Base-by-base conservation (phyloP, 108 stramenopile species). In the Pseudonitzschia multiseries region DNA sequence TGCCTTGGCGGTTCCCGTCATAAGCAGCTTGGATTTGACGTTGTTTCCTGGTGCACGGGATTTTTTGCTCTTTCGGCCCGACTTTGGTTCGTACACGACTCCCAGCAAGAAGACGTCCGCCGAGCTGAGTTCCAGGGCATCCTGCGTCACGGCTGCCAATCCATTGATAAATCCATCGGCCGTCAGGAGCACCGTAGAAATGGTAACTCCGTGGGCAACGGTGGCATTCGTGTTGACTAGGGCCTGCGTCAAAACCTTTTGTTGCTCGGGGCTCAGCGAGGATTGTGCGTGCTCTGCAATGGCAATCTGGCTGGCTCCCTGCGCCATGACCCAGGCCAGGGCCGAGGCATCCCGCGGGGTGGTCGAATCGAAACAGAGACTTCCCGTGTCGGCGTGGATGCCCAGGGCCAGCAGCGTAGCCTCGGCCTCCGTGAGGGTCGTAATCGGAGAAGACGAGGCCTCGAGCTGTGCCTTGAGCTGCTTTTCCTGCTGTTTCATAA, bases 341-440 rank as follows among this genome's bases (percentile, higher is more conserved):
- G 96, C 93, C 43, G 43, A 70, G 12, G 92, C 96, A 70, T 97
- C 96, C 69, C 95, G 88, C 48, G 94, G 83, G 22, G 96, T 96
- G 64, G 96, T 95, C 17, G 93, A 93, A 81, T 97, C 96, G 75
- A 87, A 97, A 67, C 92, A 87, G 60, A 97, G 80, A 60, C 87
- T 88, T 14, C 96, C 96, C n/a, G 96, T 97, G 82, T 97, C 96
- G 21, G 89, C 90, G 79, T 96, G 96, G 50, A 97, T 96, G 28
- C 96, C 96, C 42, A 97, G 77, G 10, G 95, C 96, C 69, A 96
- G 67, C 53, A 97, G 79, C 6, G 96, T 97, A 40, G 93, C 91
- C 77, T 97, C 96, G 15, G 91, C 92, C 67, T 89, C 91, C 14
- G 93, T 86, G 40, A 96, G 73, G 14, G 68, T 75, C 24, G 87